phyloP scores from a whole-genome alignment of 75 land plant genomes.

The Pinus tabuliformis region DNA sequence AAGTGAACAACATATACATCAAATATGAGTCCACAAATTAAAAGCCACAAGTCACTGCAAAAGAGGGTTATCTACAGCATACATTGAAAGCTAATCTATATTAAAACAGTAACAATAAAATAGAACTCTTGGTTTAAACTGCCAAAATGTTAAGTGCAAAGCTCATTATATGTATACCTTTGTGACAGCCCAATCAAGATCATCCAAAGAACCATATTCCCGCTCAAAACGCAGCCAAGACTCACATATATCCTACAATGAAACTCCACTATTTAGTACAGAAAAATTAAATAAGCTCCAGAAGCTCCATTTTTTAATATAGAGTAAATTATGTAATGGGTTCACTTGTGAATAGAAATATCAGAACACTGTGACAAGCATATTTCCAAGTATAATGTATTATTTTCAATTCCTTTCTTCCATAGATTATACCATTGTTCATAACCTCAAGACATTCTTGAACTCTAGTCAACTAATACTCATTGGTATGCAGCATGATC shows the following conservation, averaged over 20 bases:
- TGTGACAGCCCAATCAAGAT: slow-evolving; percentile 35
- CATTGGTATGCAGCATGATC: too few relatives aligned
- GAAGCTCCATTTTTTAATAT: not conserved
- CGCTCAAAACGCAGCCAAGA: slow-evolving; percentile 49
- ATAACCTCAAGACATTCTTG: not conserved
- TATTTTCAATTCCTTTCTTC: not conserved
- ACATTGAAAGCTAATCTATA: too few relatives aligned
- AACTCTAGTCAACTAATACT: too few relatives aligned
- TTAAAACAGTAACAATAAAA: too few relatives aligned
- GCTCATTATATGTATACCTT: slow-evolving; percentile 25
- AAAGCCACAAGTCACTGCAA: too few relatives aligned
- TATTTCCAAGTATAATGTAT: not conserved
- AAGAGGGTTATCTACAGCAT: too few relatives aligned
- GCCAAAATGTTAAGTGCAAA: too few relatives aligned
- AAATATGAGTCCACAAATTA: too few relatives aligned
- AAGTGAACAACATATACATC: too few relatives aligned
- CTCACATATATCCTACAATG: slow-evolving; percentile 31
- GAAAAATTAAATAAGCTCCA: not conserved
- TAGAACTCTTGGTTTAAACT: too few relatives aligned
- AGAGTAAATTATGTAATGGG: not conserved
- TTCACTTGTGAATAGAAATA: not conserved
- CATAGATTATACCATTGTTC: not conserved
- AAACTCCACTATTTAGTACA: not conserved
- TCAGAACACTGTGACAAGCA: not conserved
- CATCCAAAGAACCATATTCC: slow-evolving; percentile 46